These are phyloP conservation scores for Chlorella sp. DNA, from an alignment of 139 green algal genomes.

Conservation along the genomic window DNA sequence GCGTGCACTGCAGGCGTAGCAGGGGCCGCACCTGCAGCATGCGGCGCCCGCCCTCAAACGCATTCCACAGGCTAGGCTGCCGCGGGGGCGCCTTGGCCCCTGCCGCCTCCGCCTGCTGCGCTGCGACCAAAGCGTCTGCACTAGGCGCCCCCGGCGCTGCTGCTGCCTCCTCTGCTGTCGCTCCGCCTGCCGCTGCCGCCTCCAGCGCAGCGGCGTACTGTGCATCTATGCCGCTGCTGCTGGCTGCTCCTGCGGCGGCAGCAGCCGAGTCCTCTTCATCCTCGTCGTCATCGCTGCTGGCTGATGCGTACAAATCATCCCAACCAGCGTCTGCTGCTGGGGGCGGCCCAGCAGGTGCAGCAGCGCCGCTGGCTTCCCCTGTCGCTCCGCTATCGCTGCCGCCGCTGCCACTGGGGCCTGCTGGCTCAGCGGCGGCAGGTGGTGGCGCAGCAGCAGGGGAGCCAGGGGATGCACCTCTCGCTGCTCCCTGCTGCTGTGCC, in stretches of 20 bases:
- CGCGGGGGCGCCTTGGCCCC: background rate
- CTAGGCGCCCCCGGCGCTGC: background rate
- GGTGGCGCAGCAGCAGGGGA: background rate
- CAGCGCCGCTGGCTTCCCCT: background rate
- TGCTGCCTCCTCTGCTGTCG: background rate
- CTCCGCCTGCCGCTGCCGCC: conserved; percentile 2
- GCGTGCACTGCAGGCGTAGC: background rate
- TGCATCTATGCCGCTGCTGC: conserved; percentile 9
- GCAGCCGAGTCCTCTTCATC: background rate
- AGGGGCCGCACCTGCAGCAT: conserved; percentile 10
- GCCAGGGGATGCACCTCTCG: no score
- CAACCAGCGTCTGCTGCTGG: background rate
- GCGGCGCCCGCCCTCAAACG: conserved; percentile 30
- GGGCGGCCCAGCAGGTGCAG: background rate
- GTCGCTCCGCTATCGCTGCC: background rate
- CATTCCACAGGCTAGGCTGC: conserved; percentile 20
- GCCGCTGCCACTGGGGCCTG: background rate
- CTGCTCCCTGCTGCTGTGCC: background rate
- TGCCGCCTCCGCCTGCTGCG: background rate
- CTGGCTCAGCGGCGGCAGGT: background rate
- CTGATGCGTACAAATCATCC: background rate
- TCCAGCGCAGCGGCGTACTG: conserved; percentile 15
- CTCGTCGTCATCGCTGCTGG: conserved; percentile 4
- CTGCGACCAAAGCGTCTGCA: background rate
- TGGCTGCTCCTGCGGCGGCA: background rate